Evolutionary conservation across 192 early-diverging fungal species (phyloP), one percentile per base, ranked within the genome.

Genomic region (Podila epigama): DNA sequence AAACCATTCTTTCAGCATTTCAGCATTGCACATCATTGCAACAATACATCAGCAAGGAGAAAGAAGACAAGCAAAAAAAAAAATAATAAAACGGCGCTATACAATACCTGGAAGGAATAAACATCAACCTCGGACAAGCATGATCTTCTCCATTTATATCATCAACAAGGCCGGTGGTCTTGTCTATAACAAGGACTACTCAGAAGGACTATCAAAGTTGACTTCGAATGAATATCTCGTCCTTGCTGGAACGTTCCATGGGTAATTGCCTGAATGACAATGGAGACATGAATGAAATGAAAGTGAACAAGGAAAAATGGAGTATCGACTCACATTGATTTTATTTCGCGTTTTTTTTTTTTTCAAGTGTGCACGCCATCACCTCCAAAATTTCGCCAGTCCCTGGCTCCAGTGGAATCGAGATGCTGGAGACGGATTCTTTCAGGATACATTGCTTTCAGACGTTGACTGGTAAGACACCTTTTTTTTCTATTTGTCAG

Each of bases 211-310:
- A 28, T 87, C 86, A 5, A 95, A 94, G 68, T 84, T 99, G 15
- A 89, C 94, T 2, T 92, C 87, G 37, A 99, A 99, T 82, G 97
- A 99, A 79, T 97, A 98, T 57, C 85, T 99, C 20, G 95, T 98
- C n/a, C 83, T 99, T 50, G 97, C 97, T 0, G 97, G 96, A 64
- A 99, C 96, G 16, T 96, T 99, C 72, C 97, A 99, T 60, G 93
- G 94, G 94, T 94, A 85, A 67, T 52, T n/a, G n/a, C n/a, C n/a
- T n/a, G n/a, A n/a, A n/a, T n/a, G 13, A 33, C 25, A 70, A 20
- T 62, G n/a, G 51, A 50, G 16, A 27, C 10, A 16, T 27, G 9
- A 29, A 4, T 12, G 35, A n/a, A 4, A 3, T 31, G 4, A 18
- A 5, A 9, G 5, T 10, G 13, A 22, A 42, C 2, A 16, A 27